phyloP scores from a whole-genome alignment of 768 basidiomycete genomes.

The Clavulina sp. region DNA sequence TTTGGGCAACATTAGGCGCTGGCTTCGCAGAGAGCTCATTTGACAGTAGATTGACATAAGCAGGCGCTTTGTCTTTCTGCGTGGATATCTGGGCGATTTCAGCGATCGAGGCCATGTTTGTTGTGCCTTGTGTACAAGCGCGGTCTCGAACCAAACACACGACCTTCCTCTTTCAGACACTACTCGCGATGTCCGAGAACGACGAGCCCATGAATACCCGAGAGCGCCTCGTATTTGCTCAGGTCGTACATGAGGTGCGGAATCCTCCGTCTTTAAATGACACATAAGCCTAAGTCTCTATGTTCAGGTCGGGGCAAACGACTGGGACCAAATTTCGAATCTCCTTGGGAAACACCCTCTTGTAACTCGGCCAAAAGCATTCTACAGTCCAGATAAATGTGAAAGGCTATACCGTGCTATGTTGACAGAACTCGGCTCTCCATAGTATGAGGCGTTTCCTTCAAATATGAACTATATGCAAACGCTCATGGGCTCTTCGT shows the following conservation, averaged over 20 bases:
- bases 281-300: too few species aligned
- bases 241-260: slow-evolving; percentile 74
- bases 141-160: too few species aligned
- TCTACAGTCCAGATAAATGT: slow-evolving; percentile 60
- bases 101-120: too few species aligned
- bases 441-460: slow-evolving; percentile 18
- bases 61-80: slow-evolving; percentile 75
- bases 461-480: too few species aligned
- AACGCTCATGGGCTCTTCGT: too few species aligned
- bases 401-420: slow-evolving; percentile 45
- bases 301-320: slow-evolving; percentile 16
- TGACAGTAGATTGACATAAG: slow-evolving; percentile 45
- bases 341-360: slow-evolving; percentile 57
- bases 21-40: slow-evolving; percentile 41
- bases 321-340: slow-evolving; percentile 49
- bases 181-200: too few species aligned
- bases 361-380: slow-evolving; percentile 38
- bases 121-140: too few species aligned
- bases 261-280: too few species aligned
- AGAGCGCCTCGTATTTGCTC: slow-evolving; percentile 68
- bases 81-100: slow-evolving; percentile 38
- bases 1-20: slow-evolving; percentile 30
- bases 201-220: slow-evolving; percentile 15
- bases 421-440: slow-evolving; percentile 48
- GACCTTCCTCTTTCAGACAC: too few species aligned